These are phyloP conservation scores for Stentor coeruleus DNA, from an alignment of 73 alveolate species.

Conservation along the genomic window DNA sequence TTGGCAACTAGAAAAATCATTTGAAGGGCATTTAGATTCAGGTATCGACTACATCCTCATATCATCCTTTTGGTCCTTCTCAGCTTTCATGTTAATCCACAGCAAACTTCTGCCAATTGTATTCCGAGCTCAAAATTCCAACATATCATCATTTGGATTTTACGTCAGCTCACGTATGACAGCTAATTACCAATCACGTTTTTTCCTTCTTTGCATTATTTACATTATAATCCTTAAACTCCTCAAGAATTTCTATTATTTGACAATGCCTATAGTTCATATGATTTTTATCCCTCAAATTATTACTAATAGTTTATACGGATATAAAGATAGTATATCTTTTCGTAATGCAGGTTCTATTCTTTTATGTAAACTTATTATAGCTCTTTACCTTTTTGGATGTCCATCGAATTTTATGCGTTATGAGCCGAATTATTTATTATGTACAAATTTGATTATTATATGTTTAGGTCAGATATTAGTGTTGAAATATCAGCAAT, in stretches of 20 bases:
- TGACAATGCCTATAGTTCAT: not conserved
- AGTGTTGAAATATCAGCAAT: not conserved
- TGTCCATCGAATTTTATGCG: not conserved
- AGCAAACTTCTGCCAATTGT: not conserved
- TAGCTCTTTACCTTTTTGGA: not conserved
- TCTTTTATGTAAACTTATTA: not conserved
- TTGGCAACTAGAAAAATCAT: not conserved
- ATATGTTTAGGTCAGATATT: not conserved
- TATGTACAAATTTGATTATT: not conserved
- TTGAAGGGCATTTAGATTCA: not conserved
- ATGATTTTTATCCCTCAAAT: slow-evolving; percentile 10
- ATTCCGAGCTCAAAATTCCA: not conserved
- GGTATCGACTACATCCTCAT: not conserved
- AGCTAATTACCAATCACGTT: not conserved
- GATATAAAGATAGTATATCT: not conserved
- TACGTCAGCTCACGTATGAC: not conserved
- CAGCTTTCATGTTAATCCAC: not conserved
- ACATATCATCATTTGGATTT: not conserved
- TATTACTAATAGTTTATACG: not conserved
- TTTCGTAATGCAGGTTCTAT: not conserved
- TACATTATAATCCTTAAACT: not conserved
- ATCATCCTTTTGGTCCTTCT: not conserved
- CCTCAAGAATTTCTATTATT: not conserved
- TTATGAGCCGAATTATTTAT: not conserved
- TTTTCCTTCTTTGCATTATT: not conserved